Conservation (phyloP, 2,329 filamentous ascomycete species). For the Xylariales sp. region DNA sequence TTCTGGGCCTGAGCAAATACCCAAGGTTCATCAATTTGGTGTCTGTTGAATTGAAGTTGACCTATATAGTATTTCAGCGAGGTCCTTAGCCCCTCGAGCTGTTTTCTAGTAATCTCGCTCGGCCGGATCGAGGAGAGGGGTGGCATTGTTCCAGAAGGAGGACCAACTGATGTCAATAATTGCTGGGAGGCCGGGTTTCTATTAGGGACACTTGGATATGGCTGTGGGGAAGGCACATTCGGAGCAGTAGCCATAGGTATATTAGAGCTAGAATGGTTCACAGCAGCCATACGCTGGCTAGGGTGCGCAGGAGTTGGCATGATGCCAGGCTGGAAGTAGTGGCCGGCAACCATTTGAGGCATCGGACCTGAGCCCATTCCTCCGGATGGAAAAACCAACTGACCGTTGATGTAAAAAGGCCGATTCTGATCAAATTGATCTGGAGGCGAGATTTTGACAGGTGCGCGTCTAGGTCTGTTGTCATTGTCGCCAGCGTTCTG, state of each 20-base stretch:
- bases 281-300: constrained; percentile 34
- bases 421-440: constrained; percentile 60
- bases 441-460: constrained; percentile 54
- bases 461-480: constrained; percentile 49
- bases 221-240: constrained; percentile 28
- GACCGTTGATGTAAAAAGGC: constrained; percentile 59
- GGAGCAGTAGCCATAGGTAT: constrained; percentile 9
- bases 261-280: constrained; percentile 22
- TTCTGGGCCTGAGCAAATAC: constrained; percentile 48
- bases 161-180: constrained; percentile 18
- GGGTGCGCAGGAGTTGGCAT: constrained; percentile 38
- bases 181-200: constrained; percentile 11
- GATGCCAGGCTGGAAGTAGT: constrained; percentile 41
- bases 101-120: constrained; percentile 70
- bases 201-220: constrained; percentile 19
- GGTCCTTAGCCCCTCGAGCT: constrained; percentile 63
- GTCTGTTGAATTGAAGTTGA: constrained; percentile 70
- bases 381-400: constrained; percentile 55
- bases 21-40: constrained; percentile 65
- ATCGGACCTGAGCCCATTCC: constrained; percentile 36
- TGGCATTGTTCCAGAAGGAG: constrained; percentile 47
- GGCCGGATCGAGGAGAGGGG: constrained; percentile 69
- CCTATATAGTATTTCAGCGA: constrained; percentile 68
- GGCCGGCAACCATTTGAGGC: constrained; percentile 40
- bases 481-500: constrained; percentile 41